A percentile compares a stretch with the other conserved stretches of the same genome.
These are phyloP conservation scores for Microthyrium microscopicum DNA, from an alignment of 2,329 filamentous ascomycete species.

Conservation along the genomic window DNA sequence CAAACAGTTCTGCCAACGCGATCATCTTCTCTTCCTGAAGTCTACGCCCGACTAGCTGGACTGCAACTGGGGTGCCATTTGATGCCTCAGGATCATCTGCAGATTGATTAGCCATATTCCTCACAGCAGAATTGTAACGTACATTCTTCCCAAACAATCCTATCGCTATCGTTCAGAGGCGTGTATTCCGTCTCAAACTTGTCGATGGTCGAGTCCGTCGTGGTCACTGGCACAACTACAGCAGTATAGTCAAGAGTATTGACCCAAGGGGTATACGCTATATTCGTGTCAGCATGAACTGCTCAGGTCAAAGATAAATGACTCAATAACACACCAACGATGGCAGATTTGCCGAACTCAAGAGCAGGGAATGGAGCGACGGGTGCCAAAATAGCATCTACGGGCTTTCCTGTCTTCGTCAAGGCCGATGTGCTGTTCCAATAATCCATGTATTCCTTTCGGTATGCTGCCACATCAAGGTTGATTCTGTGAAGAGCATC, in stretches of 20 bases:
- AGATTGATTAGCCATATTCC: background rate
- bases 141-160: constrained; percentile 7
- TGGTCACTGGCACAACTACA: constrained; percentile 38
- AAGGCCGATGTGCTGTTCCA: constrained; percentile 18
- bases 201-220: constrained; percentile 34
- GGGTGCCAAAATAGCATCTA: constrained; percentile 22
- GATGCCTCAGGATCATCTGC: constrained; percentile 24
- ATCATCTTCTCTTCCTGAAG: constrained; percentile 24
- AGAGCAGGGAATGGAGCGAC: constrained; percentile 20
- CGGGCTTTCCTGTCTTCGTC: constrained; percentile 16
- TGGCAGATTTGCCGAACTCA: background rate
- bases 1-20: constrained; percentile 16
- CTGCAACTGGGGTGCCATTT: constrained; percentile 20
- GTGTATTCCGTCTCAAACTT: constrained; percentile 15
- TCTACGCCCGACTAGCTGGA: constrained; percentile 21
- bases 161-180: constrained; percentile 8
- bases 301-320: no score
- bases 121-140: constrained; percentile 1
- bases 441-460: constrained; percentile 21
- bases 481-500: background rate
- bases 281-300: no score
- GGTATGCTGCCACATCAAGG: constrained; percentile 3
- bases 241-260: constrained; percentile 42
- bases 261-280: constrained; percentile 27
- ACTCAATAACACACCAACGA: background rate